Base-by-base conservation (phyloP, 2,329 filamentous ascomycete species). In the Lasiodiplodia gonubiensis region DNA sequence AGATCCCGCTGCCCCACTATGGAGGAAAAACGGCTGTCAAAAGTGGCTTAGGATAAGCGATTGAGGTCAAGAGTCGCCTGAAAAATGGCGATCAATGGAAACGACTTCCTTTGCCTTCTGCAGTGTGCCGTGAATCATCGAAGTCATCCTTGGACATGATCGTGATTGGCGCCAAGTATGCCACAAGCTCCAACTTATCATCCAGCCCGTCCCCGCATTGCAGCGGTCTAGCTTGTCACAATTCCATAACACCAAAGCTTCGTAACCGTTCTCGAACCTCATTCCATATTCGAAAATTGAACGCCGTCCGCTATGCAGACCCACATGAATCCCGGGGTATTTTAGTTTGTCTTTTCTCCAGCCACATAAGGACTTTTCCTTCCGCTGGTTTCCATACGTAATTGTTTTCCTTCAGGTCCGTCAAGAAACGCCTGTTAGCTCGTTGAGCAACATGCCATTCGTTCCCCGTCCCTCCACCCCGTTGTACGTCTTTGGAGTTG, bases 281-380 rank as follows among this genome's bases (percentile, higher is more conserved):
- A 35, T 49, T 48, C 25, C 25, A 49, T 51, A 54, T 42, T 18
- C 35, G 27, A 21, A n/a, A 33, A 23, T 51, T 61, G 30, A 70
- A 71, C 70, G 66, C 66, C 68, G 52, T 55, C 39, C 66, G 67
- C 66, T 68, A 68, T 71, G 67, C 68, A 60, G 51, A 37, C 46
- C 42, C 59, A 51, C 12, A 37, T 35, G 11, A 18, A 46, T 52
- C 33, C 46, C n/a, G 30, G 54, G 65, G 54, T 61, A 68, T 66
- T 52, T 30, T 59, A 3, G 52, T 18, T 55, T 53, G 23, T 21
- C 21, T 46, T 46, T 21, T 37, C 10, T n/a, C 35, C 25, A 63
- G 59, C 42, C 42, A 37, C 21, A 21, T n/a, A 21, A 46, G 6
- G n/a, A 46, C 8, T 21, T 46, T 46, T 46, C 11, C 3, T 46